Evolutionary conservation across 2,329 filamentous ascomycete genomes (phyloP).

Genomic region (Diplodia corticola): DNA sequence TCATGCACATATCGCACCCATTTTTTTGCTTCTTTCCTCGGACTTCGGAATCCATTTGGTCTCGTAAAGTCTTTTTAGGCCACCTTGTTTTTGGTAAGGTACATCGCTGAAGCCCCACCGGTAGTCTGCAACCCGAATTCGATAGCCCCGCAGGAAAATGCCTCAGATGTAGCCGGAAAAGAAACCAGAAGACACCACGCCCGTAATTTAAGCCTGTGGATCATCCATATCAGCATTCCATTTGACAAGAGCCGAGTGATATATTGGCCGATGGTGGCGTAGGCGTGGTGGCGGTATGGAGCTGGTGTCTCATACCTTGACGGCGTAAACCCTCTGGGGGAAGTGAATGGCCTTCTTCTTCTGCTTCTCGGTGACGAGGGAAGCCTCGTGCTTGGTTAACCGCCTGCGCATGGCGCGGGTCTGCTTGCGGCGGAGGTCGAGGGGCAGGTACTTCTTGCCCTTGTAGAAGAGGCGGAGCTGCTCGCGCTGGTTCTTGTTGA

Average conservation of each 20-base stretch:
- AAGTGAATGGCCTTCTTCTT: slow-evolving; percentile 97
- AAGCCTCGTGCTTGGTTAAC: slow-evolving; percentile 87
- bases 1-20: slow-evolving; percentile 19
- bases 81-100: slow-evolving; percentile 23
- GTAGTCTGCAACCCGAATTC: slow-evolving; percentile 19
- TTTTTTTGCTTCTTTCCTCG: neutral
- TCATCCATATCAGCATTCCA: slow-evolving; percentile 1
- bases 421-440: slow-evolving; percentile 98
- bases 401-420: slow-evolving; percentile 96
- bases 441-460: slow-evolving; percentile 98
- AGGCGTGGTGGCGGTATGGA: neutral
- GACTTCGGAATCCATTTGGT: slow-evolving; percentile 21
- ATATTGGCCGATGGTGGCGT: neutral
- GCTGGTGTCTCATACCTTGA: slow-evolving; percentile 69
- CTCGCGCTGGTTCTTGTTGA: slow-evolving; percentile 98
- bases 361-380: slow-evolving; percentile 84
- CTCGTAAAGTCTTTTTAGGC: slow-evolving; percentile 24
- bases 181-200: slow-evolving; percentile 23
- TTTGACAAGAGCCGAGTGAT: neutral
- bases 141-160: slow-evolving; percentile 24
- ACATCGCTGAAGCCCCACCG: slow-evolving; percentile 19
- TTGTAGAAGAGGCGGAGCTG: slow-evolving; percentile 99
- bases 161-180: slow-evolving; percentile 21
- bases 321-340: slow-evolving; percentile 97
- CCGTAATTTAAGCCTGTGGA: slow-evolving; percentile 14